A percentile compares a stretch with the other conserved stretches of the same genome.
These are phyloP conservation scores for Salmacisia buchloeana DNA, from an alignment of 1,284 basidiomycete species.

Conservation along the genomic window DNA sequence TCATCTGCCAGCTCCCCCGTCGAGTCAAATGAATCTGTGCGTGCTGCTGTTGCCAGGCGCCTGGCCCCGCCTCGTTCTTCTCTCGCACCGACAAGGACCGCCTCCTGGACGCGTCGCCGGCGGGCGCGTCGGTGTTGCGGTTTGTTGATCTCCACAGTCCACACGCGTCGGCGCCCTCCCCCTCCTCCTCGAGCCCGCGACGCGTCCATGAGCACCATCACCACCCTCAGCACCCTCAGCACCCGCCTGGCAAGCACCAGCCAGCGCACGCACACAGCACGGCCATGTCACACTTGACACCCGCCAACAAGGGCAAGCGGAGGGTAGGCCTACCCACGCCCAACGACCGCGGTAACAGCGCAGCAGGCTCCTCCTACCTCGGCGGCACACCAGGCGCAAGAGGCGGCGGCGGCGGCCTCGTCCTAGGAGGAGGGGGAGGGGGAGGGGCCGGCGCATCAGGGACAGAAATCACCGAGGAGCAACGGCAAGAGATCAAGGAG, in stretches of 20 bases:
- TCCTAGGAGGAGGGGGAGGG: neutral
- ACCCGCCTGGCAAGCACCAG: neutral
- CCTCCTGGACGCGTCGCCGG: too few species aligned
- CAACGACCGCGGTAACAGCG: constrained; percentile 4
- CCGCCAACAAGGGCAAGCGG: neutral
- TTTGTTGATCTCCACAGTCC: too few species aligned
- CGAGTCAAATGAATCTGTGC: too few species aligned
- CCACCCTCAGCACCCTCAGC: neutral
- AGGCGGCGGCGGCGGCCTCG: neutral
- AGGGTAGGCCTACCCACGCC: neutral
- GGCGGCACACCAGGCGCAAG: neutral
- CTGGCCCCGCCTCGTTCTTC: too few species aligned
- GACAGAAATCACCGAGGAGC: constrained; percentile 73
- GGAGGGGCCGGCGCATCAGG: neutral
- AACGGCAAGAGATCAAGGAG: constrained; percentile 95
- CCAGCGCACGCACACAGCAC: neutral
- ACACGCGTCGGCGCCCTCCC: too few species aligned
- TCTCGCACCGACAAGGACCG: too few species aligned
- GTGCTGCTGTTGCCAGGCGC: too few species aligned
- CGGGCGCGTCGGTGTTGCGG: too few species aligned
- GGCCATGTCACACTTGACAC: neutral
- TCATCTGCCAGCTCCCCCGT: neutral
- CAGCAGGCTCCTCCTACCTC: neutral
- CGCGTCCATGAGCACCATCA: neutral
- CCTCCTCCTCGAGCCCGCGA: neutral